Conservation (phyloP, 441 rosid species). For the Eruca vesicaria region DNA sequence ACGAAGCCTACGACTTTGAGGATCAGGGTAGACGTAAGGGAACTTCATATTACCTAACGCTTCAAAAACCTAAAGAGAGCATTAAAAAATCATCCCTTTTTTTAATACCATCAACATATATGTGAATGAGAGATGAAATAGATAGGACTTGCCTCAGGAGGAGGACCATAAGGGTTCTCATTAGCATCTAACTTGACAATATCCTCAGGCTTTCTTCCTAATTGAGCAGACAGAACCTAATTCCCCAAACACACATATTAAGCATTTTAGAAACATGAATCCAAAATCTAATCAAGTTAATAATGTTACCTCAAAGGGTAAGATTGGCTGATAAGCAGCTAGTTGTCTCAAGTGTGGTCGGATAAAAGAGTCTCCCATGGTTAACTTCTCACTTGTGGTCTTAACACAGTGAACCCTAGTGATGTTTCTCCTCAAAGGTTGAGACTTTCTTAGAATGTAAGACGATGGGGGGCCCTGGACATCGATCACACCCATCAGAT, state of each 20-base stretch:
- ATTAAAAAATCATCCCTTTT: neutral
- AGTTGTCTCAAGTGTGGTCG: constrained; percentile 73
- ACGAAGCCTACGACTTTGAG: constrained; percentile 78
- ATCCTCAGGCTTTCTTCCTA: constrained; percentile 94
- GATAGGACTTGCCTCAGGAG: constrained; percentile 77
- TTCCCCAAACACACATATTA: neutral
- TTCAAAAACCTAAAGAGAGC: constrained; percentile 61
- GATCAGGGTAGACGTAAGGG: constrained; percentile 75
- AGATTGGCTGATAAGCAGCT: constrained; percentile 83
- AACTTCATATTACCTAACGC: constrained; percentile 76
- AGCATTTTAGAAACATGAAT: no score
- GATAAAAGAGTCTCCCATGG: constrained; percentile 73
- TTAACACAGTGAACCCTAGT: constrained; percentile 41
- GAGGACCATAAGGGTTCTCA: constrained; percentile 99
- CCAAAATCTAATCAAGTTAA: neutral
- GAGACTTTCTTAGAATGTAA: constrained; percentile 31
- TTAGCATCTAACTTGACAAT: constrained; percentile 94
- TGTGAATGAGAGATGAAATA: neutral
- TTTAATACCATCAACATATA: neutral
- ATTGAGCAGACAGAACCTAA: constrained; percentile 77
- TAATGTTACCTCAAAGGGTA: constrained; percentile 75
- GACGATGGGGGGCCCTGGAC: constrained; percentile 39
- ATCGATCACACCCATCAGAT: constrained; percentile 62
- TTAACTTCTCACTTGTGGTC: constrained; percentile 42
- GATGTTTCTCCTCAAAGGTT: constrained; percentile 26